A percentile compares a stretch with the other conserved stretches of the same genome.
These are phyloP conservation scores for Dictyostelium firmibasis DNA, from an alignment of 78 protist species.

Conservation along the genomic window DNA sequence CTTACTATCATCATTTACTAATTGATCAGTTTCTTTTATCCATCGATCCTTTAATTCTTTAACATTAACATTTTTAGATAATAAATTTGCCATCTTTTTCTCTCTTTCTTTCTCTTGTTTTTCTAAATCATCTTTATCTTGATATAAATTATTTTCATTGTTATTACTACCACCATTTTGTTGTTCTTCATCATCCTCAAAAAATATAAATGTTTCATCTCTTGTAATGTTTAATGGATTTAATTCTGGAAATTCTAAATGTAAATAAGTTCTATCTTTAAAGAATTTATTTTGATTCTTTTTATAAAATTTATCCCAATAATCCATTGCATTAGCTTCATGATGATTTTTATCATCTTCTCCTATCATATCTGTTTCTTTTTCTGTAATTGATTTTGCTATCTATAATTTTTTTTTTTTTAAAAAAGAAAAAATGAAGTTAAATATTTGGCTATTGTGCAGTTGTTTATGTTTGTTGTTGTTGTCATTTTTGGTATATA, in stretches of 20 bases:
- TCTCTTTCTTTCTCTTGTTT: conserved; percentile 8
- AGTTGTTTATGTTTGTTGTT: too few species aligned
- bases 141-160: not conserved
- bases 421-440: not conserved
- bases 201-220: conserved; percentile 50
- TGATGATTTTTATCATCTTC: not conserved
- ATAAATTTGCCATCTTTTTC: not conserved
- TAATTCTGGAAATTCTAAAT: conserved; percentile 74
- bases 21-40: not conserved
- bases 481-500: not conserved
- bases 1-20: not conserved
- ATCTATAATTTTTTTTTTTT: too few species aligned
- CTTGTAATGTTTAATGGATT: conserved; percentile 29
- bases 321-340: conserved; percentile 57
- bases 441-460: too few species aligned
- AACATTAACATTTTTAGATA: conserved; percentile 13
- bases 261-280: conserved; percentile 86
- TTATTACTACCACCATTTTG: not conserved
- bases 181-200: not conserved
- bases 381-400: conserved; percentile 9
- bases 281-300: conserved; percentile 71
- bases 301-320: conserved; percentile 82
- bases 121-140: not conserved
- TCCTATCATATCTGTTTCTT: not conserved
- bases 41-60: conserved; percentile 22